Conservation (phyloP, 768 basidiomycete genomes). For the Phaeotremella skinneri region DNA sequence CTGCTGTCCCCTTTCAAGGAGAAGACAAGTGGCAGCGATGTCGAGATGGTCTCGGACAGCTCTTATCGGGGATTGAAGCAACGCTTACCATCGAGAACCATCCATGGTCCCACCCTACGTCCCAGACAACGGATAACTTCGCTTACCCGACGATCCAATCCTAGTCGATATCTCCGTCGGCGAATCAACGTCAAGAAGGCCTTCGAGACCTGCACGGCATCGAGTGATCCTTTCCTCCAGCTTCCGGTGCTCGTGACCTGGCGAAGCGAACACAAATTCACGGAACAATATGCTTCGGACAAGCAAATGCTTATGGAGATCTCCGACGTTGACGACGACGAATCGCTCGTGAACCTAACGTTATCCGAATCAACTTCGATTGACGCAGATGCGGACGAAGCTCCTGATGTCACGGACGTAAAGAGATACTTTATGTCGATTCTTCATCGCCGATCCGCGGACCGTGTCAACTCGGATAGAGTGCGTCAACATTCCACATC, state of each 20-base stretch:
- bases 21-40: neutral
- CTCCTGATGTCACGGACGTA: neutral
- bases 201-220: neutral
- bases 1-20: neutral
- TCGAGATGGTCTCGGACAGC: neutral
- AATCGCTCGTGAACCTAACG: no score
- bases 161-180: neutral
- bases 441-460: neutral
- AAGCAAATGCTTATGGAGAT: neutral
- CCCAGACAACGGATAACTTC: neutral
- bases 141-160: neutral
- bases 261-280: neutral
- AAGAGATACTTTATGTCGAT: neutral
- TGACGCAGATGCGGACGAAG: no score
- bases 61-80: no score
- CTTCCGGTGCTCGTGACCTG: neutral
- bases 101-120: neutral
- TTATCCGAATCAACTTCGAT: no score
- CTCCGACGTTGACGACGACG: neutral
- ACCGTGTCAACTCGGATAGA: neutral
- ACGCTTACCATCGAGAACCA: neutral
- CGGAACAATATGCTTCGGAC: neutral
- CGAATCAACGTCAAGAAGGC: neutral
- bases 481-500: conserved; percentile 13
- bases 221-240: neutral